Evolutionary conservation across 306 rosid genomes (phyloP).

Genomic region (Clitoria ternatea): DNA sequence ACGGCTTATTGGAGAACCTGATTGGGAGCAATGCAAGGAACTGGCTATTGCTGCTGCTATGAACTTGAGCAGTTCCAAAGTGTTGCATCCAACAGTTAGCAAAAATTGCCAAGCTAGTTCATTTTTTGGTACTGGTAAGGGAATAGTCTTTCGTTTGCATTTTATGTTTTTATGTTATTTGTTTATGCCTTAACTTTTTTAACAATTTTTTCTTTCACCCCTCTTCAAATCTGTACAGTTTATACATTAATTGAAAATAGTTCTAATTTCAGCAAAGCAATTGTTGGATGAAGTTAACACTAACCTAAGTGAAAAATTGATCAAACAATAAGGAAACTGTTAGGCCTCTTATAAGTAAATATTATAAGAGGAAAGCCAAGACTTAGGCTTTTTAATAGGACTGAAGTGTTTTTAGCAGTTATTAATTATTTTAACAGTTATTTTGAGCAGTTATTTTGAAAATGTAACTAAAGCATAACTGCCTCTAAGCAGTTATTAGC

Average conservation of each 20-base stretch:
- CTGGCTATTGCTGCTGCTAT: constrained; percentile 66
- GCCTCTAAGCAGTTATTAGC: no score
- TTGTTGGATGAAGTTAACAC: background rate
- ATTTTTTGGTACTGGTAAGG: constrained; percentile 38
- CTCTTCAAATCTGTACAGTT: background rate
- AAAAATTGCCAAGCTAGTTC: constrained; percentile 29
- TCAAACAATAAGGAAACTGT: background rate
- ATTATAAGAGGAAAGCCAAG: no score
- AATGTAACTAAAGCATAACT: no score
- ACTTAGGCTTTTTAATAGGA: no score
- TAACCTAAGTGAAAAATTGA: background rate
- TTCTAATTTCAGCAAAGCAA: background rate
- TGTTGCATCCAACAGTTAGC: constrained; percentile 30
- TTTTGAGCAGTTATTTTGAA: no score
- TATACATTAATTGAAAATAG: background rate
- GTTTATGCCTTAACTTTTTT: background rate
- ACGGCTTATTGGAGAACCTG: constrained; percentile 54
- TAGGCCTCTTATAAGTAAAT: no score
- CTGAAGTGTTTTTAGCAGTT: no score
- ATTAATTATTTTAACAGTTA: no score
- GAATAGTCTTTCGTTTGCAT: background rate
- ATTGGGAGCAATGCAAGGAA: constrained; percentile 66
- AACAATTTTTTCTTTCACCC: background rate
- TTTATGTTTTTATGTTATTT: background rate
- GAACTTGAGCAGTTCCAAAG: constrained; percentile 45